Evolutionary conservation across 1,284 basidiomycete species (phyloP).

Genomic region (Cystobasidium slooffiae): DNA sequence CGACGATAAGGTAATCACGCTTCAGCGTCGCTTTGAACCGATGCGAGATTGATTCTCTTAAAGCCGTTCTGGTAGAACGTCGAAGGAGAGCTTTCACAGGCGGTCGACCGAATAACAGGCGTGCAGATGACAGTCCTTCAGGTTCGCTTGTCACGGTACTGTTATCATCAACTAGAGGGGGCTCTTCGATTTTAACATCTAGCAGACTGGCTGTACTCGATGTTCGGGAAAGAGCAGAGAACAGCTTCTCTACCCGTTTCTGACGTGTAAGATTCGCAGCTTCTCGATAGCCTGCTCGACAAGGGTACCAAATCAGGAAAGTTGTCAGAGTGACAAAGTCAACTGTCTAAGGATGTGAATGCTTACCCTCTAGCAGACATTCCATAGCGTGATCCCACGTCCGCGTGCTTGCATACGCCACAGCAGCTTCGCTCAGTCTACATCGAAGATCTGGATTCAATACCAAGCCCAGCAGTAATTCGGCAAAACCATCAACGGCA

Average conservation of each 20-base stretch:
- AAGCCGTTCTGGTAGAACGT: conserved; percentile 31
- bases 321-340: not conserved
- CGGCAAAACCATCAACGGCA: conserved; percentile 26
- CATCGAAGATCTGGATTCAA: not conserved
- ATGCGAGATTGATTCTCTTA: conserved; percentile 34
- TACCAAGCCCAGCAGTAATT: conserved; percentile 13
- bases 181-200: conserved; percentile 37
- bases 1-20: conserved; percentile 5
- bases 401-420: conserved; percentile 24
- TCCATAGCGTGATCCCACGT: conserved; percentile 43
- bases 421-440: conserved; percentile 17
- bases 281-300: conserved; percentile 25
- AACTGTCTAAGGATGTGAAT: not conserved
- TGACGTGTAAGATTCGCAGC: conserved; percentile 23
- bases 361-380: conserved; percentile 25
- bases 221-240: conserved; percentile 13
- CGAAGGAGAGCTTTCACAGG: conserved; percentile 33
- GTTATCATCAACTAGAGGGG: not conserved
- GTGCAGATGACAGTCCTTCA: conserved; percentile 1
- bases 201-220: conserved; percentile 40
- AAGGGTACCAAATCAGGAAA: not conserved
- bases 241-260: conserved; percentile 13
- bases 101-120: conserved; percentile 34
- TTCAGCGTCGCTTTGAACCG: conserved; percentile 7
- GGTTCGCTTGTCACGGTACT: not conserved